Percentiles rank a stretch among this genome's conserved stretches.
Conservation (phyloP, 2,329 filamentous ascomycete genomes). For the Emericellopsis cladophorae region DNA sequence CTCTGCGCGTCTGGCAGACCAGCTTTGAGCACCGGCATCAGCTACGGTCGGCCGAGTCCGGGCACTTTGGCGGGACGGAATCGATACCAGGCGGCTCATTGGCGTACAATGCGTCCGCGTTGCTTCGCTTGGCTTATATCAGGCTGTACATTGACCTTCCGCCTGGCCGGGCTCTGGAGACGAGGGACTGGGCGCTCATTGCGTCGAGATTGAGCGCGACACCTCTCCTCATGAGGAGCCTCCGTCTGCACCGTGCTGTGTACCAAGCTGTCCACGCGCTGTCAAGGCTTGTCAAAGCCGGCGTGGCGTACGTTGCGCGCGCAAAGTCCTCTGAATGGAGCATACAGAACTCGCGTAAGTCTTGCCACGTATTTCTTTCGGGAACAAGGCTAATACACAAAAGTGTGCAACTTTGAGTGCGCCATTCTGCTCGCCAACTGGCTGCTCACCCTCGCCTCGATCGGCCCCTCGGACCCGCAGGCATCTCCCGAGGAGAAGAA, state of each 20-base stretch:
- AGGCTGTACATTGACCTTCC: constrained; percentile 53
- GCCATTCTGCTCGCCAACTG: constrained; percentile 48
- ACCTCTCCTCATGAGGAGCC: constrained; percentile 44
- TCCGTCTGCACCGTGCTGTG: constrained; percentile 49
- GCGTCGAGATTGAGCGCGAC: constrained; percentile 47
- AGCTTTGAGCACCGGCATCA: constrained; percentile 45
- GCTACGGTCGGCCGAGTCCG: constrained; percentile 33
- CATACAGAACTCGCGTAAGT: constrained; percentile 47
- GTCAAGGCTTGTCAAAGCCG: constrained; percentile 51
- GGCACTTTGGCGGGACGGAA: constrained; percentile 32
- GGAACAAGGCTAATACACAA: constrained; percentile 6
- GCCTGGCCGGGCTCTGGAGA: constrained; percentile 50
- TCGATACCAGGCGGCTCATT: constrained; percentile 44
- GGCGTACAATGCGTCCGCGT: constrained; percentile 53
- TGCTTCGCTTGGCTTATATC: constrained; percentile 49
- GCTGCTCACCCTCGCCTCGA: constrained; percentile 41
- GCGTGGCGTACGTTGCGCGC: constrained; percentile 48
- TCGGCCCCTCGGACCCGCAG: constrained; percentile 35
- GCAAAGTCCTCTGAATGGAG: constrained; percentile 51
- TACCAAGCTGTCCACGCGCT: constrained; percentile 57
- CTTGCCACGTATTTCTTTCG: neutral
- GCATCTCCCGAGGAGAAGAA: constrained; percentile 38
- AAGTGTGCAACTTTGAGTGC: constrained; percentile 49
- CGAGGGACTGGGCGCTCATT: constrained; percentile 48
- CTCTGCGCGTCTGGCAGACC: constrained; percentile 43